A percentile compares a stretch with the other conserved stretches of the same genome.
Conservation (phyloP, 140 eudicot species). For the Ambrosia hybrid region DNA sequence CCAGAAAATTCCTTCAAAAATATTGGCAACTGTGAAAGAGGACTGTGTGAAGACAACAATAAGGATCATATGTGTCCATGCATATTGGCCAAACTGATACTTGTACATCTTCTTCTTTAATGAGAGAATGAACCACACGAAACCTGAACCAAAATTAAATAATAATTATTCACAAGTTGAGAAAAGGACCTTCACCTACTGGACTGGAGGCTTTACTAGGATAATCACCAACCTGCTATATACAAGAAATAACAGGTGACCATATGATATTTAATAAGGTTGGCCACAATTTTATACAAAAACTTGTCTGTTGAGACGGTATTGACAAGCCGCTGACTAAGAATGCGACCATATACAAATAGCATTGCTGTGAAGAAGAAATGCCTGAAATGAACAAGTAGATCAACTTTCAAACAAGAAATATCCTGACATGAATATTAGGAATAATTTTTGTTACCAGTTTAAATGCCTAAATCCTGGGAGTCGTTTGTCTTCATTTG, state of each 20-base stretch:
- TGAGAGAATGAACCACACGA: constrained; percentile 89
- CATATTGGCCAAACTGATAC: constrained; percentile 98
- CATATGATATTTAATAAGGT: constrained; percentile 89
- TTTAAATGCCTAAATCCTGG: constrained; percentile 88
- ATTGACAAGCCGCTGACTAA: constrained; percentile 90
- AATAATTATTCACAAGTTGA: neutral
- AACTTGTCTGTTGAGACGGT: constrained; percentile 85
- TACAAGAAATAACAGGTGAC: constrained; percentile 95
- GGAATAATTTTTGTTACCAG: constrained; percentile 50
- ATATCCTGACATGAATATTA: neutral
- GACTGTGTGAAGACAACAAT: constrained; percentile 96
- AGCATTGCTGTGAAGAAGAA: constrained; percentile 89
- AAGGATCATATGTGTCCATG: constrained; percentile 99
- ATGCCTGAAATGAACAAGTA: constrained; percentile 59
- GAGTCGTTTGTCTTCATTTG: constrained; percentile 76
- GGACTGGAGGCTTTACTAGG: neutral
- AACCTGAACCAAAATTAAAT: constrained; percentile 48
- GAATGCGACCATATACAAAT: constrained; percentile 88
- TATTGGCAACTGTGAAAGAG: constrained; percentile 94
- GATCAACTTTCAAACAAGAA: neutral
- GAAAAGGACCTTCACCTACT: neutral
- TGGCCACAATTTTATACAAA: constrained; percentile 74
- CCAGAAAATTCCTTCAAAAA: constrained; percentile 98
- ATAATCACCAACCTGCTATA: constrained; percentile 71
- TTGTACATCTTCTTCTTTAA: constrained; percentile 96